Conservation (phyloP, 352 stramenopile species). For the Pythium monospermum region DNA sequence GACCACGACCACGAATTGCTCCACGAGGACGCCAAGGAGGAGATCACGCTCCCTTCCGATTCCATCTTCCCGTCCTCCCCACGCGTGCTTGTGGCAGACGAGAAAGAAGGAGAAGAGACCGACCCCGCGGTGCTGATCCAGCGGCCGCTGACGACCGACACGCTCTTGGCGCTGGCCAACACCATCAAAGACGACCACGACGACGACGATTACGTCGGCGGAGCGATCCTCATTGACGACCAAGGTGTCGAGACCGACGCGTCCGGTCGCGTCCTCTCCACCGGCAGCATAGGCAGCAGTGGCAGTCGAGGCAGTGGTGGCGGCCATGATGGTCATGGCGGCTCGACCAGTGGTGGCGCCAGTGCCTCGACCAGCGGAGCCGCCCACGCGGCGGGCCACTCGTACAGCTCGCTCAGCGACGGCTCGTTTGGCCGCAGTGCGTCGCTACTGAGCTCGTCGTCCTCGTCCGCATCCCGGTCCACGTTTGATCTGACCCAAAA, state of each 20-base stretch:
- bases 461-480: neutral
- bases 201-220: neutral
- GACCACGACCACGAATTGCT: no score
- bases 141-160: conserved; percentile 13
- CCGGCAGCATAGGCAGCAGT: neutral
- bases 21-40: neutral
- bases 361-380: neutral
- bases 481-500: conserved; percentile 67
- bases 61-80: neutral
- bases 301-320: neutral
- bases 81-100: neutral
- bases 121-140: conserved; percentile 1
- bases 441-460: neutral
- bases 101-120: neutral
- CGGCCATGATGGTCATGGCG: neutral
- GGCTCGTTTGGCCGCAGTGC: conserved; percentile 2
- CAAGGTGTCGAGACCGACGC: no score
- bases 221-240: neutral
- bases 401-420: conserved; percentile 8
- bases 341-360: neutral
- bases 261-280: no score
- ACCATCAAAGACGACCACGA: conserved; percentile 4
- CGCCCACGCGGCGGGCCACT: neutral
- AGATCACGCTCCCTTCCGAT: no score
- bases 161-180: conserved; percentile 10